Percentiles rank a stretch among this genome's conserved stretches.
Evolutionary conservation across 202 grass and related monocot genomes (phyloP).

Genomic region (Panicum hallii): DNA sequence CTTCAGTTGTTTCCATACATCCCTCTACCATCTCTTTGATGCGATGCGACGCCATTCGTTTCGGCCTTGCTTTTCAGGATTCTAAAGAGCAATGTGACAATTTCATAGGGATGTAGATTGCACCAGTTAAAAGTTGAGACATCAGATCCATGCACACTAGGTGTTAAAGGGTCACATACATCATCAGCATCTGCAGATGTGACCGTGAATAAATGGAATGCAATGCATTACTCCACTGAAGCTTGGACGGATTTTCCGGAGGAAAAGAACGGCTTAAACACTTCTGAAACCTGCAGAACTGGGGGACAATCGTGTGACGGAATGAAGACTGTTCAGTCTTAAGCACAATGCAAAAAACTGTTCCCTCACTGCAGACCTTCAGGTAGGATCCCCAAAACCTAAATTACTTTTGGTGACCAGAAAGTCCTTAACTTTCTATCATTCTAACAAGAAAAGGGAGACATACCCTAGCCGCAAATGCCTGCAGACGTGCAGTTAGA

Average conservation of each 20-base stretch:
- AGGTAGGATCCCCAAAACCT: background rate
- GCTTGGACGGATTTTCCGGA: background rate
- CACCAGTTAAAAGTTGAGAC: conserved; percentile 22
- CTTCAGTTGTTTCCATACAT: conserved; percentile 34
- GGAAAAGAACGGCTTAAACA: conserved; percentile 22
- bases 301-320: background rate
- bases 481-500: background rate
- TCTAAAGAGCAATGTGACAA: conserved; percentile 51
- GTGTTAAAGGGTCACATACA: conserved; percentile 25
- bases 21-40: conserved; percentile 32
- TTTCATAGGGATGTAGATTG: conserved; percentile 39
- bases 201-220: conserved; percentile 55
- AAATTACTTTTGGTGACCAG: background rate
- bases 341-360: conserved; percentile 20
- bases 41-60: conserved; percentile 24
- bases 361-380: conserved; percentile 16
- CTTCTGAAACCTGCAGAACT: conserved; percentile 13
- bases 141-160: conserved; percentile 33
- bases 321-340: background rate
- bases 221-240: conserved; percentile 12
- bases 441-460: background rate
- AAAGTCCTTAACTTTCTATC: background rate
- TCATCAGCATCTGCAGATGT: conserved; percentile 48
- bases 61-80: conserved; percentile 29
- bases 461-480: background rate